Percentiles rank a stretch among this genome's conserved stretches.
Evolutionary conservation across 805 yeast genomes (phyloP).

Genomic region (Metschnikowia reukaufii): DNA sequence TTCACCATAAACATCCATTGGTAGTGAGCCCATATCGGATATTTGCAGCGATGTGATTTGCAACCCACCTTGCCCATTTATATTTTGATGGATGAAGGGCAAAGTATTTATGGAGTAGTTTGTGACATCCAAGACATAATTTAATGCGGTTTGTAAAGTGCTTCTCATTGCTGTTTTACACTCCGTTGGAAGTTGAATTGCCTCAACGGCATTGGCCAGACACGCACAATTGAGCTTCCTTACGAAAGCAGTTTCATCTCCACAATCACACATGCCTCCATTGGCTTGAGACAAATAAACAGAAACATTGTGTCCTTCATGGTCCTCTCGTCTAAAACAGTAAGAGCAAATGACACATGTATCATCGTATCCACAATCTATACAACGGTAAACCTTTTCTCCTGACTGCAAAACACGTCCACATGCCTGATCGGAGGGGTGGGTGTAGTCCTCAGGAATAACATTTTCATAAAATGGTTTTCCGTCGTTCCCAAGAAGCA

Average conservation of each 20-base stretch:
- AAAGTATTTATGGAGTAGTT: conserved; percentile 39
- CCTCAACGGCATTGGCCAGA: conserved; percentile 15
- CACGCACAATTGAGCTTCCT: conserved; percentile 51
- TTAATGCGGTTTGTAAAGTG: conserved; percentile 38
- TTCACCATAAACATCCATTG: conserved; percentile 31
- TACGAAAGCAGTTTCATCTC: conserved; percentile 67
- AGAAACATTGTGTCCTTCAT: conserved; percentile 61
- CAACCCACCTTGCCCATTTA: conserved; percentile 25
- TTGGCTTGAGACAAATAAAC: conserved; percentile 48
- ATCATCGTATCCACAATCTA: conserved; percentile 73
- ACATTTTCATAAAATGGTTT: conserved; percentile 13
- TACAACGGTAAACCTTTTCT: conserved; percentile 70
- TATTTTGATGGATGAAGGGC: conserved; percentile 37
- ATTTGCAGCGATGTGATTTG: conserved; percentile 24
- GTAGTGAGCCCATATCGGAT: conserved; percentile 35
- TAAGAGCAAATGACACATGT: conserved; percentile 75
- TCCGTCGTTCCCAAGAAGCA: not conserved
- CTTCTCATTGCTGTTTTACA: conserved; percentile 22
- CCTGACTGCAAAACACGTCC: conserved; percentile 60
- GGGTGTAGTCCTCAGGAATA: conserved; percentile 23
- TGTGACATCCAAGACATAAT: conserved; percentile 45
- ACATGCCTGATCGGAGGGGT: conserved; percentile 66
- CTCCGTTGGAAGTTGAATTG: conserved; percentile 10
- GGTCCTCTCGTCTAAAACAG: conserved; percentile 72
- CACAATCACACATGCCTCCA: conserved; percentile 67